A percentile compares a stretch with the other conserved stretches of the same genome.
Evolutionary conservation across 768 basidiomycete genomes (phyloP).

Genomic region (Lactarius hengduanensis): DNA sequence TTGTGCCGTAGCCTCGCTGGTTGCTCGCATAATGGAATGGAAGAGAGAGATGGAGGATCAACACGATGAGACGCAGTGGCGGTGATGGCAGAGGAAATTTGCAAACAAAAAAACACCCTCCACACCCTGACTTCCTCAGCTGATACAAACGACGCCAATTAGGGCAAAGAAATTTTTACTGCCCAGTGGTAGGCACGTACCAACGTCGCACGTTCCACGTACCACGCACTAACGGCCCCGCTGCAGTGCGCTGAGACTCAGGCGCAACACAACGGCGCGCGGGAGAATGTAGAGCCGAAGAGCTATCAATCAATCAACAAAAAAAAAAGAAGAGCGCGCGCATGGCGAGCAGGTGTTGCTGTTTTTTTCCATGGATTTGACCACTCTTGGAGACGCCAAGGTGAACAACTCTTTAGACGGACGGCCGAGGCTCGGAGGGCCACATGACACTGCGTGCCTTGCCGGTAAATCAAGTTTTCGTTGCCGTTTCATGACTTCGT

Average conservation of each 20-base stretch:
- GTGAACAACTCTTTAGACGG: no score
- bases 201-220: background rate
- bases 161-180: background rate
- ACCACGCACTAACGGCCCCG: slow-evolving; percentile 22
- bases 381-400: background rate
- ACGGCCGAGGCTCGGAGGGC: background rate
- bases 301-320: background rate
- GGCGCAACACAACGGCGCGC: background rate
- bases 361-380: background rate
- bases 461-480: background rate
- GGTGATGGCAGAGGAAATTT: slow-evolving; percentile 10
- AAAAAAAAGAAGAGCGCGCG: background rate
- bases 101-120: background rate
- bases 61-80: slow-evolving; percentile 24
- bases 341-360: background rate
- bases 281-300: background rate
- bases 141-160: background rate
- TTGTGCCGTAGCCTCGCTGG: background rate
- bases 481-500: background rate
- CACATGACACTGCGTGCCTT: background rate
- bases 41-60: slow-evolving; percentile 1
- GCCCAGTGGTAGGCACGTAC: background rate
- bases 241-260: slow-evolving; percentile 1
- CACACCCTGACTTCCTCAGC: background rate
- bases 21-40: background rate